Evolutionary conservation across 2,329 filamentous ascomycete genomes (phyloP).

Genomic region (Rhynchosporium agropyri): DNA sequence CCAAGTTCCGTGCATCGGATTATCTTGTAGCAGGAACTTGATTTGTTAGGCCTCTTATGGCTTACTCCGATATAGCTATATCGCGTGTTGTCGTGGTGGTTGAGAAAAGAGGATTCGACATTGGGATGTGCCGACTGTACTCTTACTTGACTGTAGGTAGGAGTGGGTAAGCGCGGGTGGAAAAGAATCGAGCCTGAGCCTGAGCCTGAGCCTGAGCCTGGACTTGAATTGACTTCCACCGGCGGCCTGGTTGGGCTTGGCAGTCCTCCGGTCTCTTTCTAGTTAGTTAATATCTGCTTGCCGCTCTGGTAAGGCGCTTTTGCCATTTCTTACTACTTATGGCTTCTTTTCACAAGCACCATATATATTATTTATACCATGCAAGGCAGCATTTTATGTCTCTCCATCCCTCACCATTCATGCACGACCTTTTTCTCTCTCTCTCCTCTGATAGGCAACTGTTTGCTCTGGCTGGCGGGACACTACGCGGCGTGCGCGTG

Average conservation of each 20-base stretch:
- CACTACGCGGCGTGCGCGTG: conserved; percentile 11
- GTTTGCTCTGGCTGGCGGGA: conserved; percentile 3
- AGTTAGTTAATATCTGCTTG: conserved; percentile 16
- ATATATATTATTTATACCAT: neutral
- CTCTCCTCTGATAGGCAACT: neutral
- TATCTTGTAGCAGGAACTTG: too few relatives aligned
- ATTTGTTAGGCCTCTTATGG: too few relatives aligned
- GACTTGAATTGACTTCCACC: conserved; percentile 22
- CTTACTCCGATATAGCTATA: too few relatives aligned
- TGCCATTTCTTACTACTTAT: too few relatives aligned
- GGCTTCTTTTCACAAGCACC: neutral
- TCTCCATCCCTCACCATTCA: neutral
- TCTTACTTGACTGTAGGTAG: too few relatives aligned
- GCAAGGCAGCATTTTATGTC: neutral
- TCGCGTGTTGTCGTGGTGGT: too few relatives aligned
- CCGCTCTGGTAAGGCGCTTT: conserved; percentile 11
- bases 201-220: neutral
- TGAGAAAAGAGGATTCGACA: too few relatives aligned
- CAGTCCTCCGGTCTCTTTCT: neutral
- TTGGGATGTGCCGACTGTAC: too few relatives aligned
- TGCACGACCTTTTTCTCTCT: neutral
- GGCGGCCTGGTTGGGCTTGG: neutral
- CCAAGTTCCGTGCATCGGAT: too few relatives aligned
- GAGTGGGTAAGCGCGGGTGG: neutral
- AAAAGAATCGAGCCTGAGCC: neutral